Conservation (phyloP, 139 green algal species). For the Tetraselmis chui region DNA sequence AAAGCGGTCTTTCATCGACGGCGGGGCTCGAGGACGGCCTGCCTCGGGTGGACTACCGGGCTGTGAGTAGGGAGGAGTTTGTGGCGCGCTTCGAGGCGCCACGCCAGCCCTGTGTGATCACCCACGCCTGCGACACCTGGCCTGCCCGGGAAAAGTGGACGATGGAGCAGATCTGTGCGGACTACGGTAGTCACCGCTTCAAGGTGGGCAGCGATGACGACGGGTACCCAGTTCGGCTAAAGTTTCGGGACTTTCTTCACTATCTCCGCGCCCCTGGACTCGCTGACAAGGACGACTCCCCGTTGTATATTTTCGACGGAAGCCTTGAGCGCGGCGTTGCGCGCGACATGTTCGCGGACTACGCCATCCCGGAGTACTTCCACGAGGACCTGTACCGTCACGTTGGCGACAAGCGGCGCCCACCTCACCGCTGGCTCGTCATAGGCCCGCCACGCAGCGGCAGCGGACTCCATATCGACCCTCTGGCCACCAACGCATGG, state of each 20-base stretch:
- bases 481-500: constrained; percentile 77
- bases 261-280: constrained; percentile 53
- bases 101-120: constrained; percentile 62
- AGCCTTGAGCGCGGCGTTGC: constrained; percentile 25
- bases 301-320: constrained; percentile 77
- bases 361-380: constrained; percentile 59
- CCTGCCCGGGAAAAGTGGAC: constrained; percentile 44
- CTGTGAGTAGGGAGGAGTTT: constrained; percentile 57
- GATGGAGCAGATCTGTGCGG: constrained; percentile 26
- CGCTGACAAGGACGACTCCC: constrained; percentile 52
- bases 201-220: constrained; percentile 87
- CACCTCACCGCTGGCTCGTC: constrained; percentile 64
- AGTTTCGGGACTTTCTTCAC: constrained; percentile 60
- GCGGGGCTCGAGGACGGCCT: constrained; percentile 45
- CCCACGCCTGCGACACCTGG: constrained; percentile 56
- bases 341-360: constrained; percentile 39
- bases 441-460: constrained; percentile 59
- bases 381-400: constrained; percentile 69
- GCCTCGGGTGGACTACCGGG: constrained; percentile 47
- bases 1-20: constrained; percentile 28
- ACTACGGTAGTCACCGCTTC: neutral
- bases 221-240: constrained; percentile 80
- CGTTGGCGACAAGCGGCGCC: constrained; percentile 65
- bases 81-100: constrained; percentile 55
- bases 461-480: constrained; percentile 72